Percentiles rank a stretch among this genome's conserved stretches.
Conservation (phyloP, 768 basidiomycete genomes). For the Amanita rubescens region DNA sequence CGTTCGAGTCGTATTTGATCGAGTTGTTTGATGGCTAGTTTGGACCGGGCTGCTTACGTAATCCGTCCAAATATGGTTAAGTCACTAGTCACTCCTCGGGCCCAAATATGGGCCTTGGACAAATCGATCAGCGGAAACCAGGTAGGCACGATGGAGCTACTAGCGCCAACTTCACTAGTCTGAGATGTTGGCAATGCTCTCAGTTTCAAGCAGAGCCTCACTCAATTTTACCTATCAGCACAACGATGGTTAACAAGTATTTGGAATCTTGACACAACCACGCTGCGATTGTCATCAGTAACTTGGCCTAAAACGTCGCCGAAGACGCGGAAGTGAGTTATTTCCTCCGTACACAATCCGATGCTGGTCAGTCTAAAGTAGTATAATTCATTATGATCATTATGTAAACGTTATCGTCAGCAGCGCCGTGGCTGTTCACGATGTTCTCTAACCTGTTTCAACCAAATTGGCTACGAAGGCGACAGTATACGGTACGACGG, state of each 20-base stretch:
- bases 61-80: neutral
- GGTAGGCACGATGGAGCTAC: neutral
- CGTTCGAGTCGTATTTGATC: neutral
- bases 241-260: neutral
- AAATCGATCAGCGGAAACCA: neutral
- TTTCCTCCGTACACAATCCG: neutral
- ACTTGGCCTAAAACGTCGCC: neutral
- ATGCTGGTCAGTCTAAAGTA: neutral
- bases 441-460: neutral
- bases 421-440: neutral
- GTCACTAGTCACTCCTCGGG: conserved; percentile 16
- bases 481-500: neutral
- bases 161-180: neutral
- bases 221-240: neutral
- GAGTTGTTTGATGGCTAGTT: neutral
- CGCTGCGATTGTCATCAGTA: neutral
- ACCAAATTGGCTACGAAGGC: neutral
- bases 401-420: neutral
- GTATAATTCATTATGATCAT: neutral
- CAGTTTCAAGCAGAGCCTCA: neutral
- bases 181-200: neutral
- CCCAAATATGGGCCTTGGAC: conserved; percentile 15
- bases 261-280: neutral
- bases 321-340: neutral
- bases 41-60: neutral